Evolutionary conservation across 208 protist species (phyloP), one percentile per base, ranked within the genome.

Genomic region (Porcisia deanei): DNA sequence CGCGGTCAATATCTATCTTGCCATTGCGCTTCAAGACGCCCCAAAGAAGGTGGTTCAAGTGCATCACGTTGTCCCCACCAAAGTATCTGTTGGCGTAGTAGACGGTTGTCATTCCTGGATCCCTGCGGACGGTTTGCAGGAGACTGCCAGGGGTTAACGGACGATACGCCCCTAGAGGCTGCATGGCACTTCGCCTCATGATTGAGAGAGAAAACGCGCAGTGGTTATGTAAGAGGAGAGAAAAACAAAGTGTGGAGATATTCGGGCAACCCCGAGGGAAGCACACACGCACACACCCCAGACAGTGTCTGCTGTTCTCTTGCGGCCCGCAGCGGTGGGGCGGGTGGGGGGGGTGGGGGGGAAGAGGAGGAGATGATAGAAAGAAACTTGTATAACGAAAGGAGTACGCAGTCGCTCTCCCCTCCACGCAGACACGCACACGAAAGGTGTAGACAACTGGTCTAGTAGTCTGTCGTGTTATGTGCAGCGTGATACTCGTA

Each of bases 61-160:
- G 78, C 85, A 89, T 93, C 14, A 79, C 70, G 18, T 85, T 85
- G 8, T 91, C 87, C 12, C 76, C 81, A 41, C 70, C 88, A 79
- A 94, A 97, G 78, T 97, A 97, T 63, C 93, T 89, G 63, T 95
- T 97, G 43, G 91, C 91, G 80, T 97, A 97, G 83, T 97, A 97
- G 2, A 65, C 55, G 12, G 88, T 71, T 2, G 93, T 95, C 90
- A 93, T 95, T 25, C 91, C 91, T 14, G 93, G 93, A 66, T 97
- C 91, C 18, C 76, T 86, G 77, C 91, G 91, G 4, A 97, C 73
- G 20, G 93, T 94, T 73, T 88, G 80, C 34, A 97, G 85, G 14
- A 97, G 76, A 12, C 68, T 71, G 14, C 73, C 64, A 0, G 91
- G 81, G 14, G 87, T 90, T 34, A 95, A 75, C 1, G 73, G 58